Evolutionary conservation across 106 monocot genomes (phyloP), one percentile per base, ranked within the genome.

Genomic region (Chionographis japonica): DNA sequence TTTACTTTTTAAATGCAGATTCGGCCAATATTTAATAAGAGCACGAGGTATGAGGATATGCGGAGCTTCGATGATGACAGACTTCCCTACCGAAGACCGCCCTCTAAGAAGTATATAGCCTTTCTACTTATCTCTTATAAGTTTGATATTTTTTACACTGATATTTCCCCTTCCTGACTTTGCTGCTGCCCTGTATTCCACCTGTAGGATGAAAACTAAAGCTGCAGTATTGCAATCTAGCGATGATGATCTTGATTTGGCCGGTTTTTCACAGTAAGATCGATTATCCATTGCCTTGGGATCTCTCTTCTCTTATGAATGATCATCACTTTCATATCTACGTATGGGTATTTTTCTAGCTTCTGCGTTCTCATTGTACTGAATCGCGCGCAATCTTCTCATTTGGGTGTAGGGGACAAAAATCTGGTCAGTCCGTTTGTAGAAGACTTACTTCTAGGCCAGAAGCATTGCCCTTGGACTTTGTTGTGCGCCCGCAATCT

Each of bases 21-120:
- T 83, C 92, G 98, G 38, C 87, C 89, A 10, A 93, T 98, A 80
- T 98, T 98, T 72, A 98, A 93, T 72, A 98, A 98, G 76, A 98
- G 92, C 72, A 92, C 87, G 52, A 78, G 98, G 66, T 93, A 79
- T 83, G 98, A 98, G 69, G 98, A 98, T 57, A 98, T 98, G 92
- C 80, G 92, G 73, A 77, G 72, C 37, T 81, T 56, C 71, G 92
- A 98, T 58, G 98, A 98, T 61, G 98, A 93, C 68, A 89, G 79
- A 71, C 63, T 66, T 78, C 92, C 86, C 11, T 98, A 90, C 64
- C 71, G 89, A 62, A 80, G 85, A 58, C 78, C 83, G 63, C 6
- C 80, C 43, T 19, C 63, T 18, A 87, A 85, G 61, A 90, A 78
- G 98, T 94, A 82, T 54, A 50, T 41, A 40, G 3, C 4, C 15